A percentile compares a stretch with the other conserved stretches of the same genome.
Conservation (phyloP, 495 filamentous ascomycete species). For the Cercophora samala region DNA sequence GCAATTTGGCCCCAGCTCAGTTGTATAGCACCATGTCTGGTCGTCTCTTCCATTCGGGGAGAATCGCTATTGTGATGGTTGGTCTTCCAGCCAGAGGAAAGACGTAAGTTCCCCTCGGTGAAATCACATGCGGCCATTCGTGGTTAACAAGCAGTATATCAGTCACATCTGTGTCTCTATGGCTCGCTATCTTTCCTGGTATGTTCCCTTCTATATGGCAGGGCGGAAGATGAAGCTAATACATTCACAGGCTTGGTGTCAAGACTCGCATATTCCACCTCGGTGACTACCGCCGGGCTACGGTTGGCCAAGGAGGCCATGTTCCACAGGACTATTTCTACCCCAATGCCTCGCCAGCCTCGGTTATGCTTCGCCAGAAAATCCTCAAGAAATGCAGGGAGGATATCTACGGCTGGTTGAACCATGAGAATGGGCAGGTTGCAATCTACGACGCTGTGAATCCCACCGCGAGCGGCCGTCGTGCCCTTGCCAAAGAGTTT, state of each 20-base stretch:
- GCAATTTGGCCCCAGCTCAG: slow-evolving; percentile 87
- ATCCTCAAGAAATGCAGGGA: slow-evolving; percentile 96
- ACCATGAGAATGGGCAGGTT: slow-evolving; percentile 96
- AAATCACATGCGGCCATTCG: background rate
- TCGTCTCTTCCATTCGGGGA: slow-evolving; percentile 91
- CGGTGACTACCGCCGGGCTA: slow-evolving; percentile 92
- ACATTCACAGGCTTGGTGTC: slow-evolving; percentile 73
- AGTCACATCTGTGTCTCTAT: slow-evolving; percentile 95
- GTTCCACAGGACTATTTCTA: slow-evolving; percentile 98
- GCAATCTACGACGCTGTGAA: slow-evolving; percentile 99
- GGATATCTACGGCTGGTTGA: slow-evolving; percentile 93
- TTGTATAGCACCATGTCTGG: slow-evolving; percentile 98
- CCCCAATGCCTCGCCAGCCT: slow-evolving; percentile 83
- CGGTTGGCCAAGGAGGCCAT: slow-evolving; percentile 77
- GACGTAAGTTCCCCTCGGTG: slow-evolving; percentile 59
- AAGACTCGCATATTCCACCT: slow-evolving; percentile 98
- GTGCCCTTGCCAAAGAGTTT: slow-evolving; percentile 90
- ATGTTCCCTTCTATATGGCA: slow-evolving; percentile 30
- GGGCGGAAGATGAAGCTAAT: slow-evolving; percentile 17
- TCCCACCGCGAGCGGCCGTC: slow-evolving; percentile 75
- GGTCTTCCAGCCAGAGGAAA: slow-evolving; percentile 95
- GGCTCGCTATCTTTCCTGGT: slow-evolving; percentile 93
- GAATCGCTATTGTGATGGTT: slow-evolving; percentile 95
- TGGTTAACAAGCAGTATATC: slow-evolving; percentile 25
- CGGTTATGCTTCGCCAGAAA: slow-evolving; percentile 87